Base-by-base conservation (phyloP, 176 grass and related monocot genomes). In the Thalia dealbata region DNA sequence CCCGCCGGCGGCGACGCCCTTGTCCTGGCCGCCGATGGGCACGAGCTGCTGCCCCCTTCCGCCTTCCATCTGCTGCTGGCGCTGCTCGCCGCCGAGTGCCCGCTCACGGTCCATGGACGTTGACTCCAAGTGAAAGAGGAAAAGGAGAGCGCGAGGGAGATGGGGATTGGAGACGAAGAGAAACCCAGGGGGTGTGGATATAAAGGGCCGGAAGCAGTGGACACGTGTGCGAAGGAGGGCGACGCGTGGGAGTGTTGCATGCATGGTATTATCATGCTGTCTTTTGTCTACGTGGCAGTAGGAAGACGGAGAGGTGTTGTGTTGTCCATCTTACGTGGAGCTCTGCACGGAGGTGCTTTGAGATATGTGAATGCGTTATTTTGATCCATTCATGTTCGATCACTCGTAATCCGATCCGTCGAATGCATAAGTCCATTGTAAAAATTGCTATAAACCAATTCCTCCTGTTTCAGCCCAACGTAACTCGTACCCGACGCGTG, bases 91-190 rank as follows among this genome's bases (percentile, higher is more conserved):
- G 4, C 32, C 64, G 64, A 14, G 15, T 7, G 64, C 19, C 21
- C 41, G 30, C 12, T 55, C 79, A n/a, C 83, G 88, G 9, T 96
- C 81, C 92, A 96, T 96, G 10, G 45, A 64, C 24, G 0, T 23
- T n/a, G n/a, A n/a, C n/a, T n/a, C n/a, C n/a, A 43, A 22, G 54
- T 2, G 5, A 12, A 0, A 6, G 44, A 32, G 28, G 27, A 24
- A 7, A 35, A 52, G 4, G 19, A 10, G 12, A 55, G 25, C 2
- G 29, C 6, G 28, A 35, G 9, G 41, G 48, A 11, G n/a, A 29
- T 48, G 10, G 62, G 25, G 24, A n/a, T 28, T 43, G 29, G 26
- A 44, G 61, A 26, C 9, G 10, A 13, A 22, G 11, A 12, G 23
- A n/a, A 16, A 3, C 62, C 2, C 1, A 22, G 1, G 26, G 9